Evolutionary conservation across 805 yeast species (phyloP), one percentile per base, ranked within the genome.

Genomic region (Spathaspora sp.): DNA sequence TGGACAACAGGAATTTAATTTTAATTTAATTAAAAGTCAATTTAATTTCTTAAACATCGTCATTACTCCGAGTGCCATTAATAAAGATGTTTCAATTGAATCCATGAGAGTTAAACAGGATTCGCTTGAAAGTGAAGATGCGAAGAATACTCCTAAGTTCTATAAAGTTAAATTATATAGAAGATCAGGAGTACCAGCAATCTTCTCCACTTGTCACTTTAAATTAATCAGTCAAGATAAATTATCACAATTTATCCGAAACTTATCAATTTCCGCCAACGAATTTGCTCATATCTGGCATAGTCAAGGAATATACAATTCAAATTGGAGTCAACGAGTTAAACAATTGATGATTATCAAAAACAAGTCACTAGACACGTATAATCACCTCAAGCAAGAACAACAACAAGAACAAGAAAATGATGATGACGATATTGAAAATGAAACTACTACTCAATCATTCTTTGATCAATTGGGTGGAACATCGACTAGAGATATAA

Each of bases 1-100:
- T 2, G 77, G 75, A 5, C 14, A 26, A 4, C 65, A 67, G 5
- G 80, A 82, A 3, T 88, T 87, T 67, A 81, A 85, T 54, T 86
- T 88, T 70, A 86, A 86, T 59, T 66, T 82, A 43, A 81, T 89
- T 55, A 78, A 80, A 64, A 81, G 90, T 11, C 96, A 90, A 67
- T 90, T 90, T 75, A 89, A 86, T 58, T 89, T 89, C 64, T 75
- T 91, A 63, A 87, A 86, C 57, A 81, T 90, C 55, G 96, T 89
- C 38, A 81, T 90, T 26, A 76, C 85, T 5, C 96, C 96, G 0
- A 83, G 79, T 49, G 60, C 79, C 3, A 50, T 50, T 14, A 38
- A 56, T n/a, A 28, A 49, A 29, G 49, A 40, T 19, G 18, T 32
- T 39, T 38, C 19, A 19, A 47, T 28, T 10, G 44, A 18, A 28